A percentile compares a stretch with the other conserved stretches of the same genome.
phyloP scores from a whole-genome alignment of 805 yeast species.

The Metschnikowia proteae region DNA sequence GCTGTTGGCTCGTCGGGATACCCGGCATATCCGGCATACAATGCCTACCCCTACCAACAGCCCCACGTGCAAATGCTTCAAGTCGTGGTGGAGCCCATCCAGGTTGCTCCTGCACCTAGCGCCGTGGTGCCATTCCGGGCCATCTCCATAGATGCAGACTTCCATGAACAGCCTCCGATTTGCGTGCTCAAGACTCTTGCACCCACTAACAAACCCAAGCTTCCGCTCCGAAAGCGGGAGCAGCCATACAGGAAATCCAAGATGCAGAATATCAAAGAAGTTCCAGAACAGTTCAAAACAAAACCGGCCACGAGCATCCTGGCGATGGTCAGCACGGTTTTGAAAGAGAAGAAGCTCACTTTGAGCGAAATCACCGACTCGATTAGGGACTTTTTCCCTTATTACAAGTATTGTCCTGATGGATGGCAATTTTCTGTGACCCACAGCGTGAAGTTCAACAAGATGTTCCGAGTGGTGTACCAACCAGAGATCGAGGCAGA shows the following conservation, averaged over 20 bases:
- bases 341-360: slow-evolving; percentile 59
- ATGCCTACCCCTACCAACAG: slow-evolving; percentile 1
- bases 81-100: slow-evolving; percentile 27
- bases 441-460: slow-evolving; percentile 83
- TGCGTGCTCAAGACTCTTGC: slow-evolving; percentile 33
- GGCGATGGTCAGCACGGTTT: slow-evolving; percentile 72
- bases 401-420: slow-evolving; percentile 88
- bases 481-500: slow-evolving; percentile 74
- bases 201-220: slow-evolving; percentile 29
- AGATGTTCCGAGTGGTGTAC: slow-evolving; percentile 68
- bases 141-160: slow-evolving; percentile 22
- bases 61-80: slow-evolving; percentile 39
- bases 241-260: slow-evolving; percentile 44
- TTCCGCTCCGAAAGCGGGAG: slow-evolving; percentile 30
- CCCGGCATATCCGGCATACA: slow-evolving; percentile 5
- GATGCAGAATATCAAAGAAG: slow-evolving; percentile 73
- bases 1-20: background rate
- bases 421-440: slow-evolving; percentile 97
- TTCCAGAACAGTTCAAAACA: slow-evolving; percentile 79
- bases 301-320: slow-evolving; percentile 85
- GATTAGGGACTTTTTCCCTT: slow-evolving; percentile 84
- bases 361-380: slow-evolving; percentile 72
- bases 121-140: slow-evolving; percentile 24
- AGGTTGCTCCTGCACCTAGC: slow-evolving; percentile 22
- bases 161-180: slow-evolving; percentile 23